Evolutionary conservation across 2,329 filamentous ascomycete genomes (phyloP).

Genomic region (Talaromyces sp.): DNA sequence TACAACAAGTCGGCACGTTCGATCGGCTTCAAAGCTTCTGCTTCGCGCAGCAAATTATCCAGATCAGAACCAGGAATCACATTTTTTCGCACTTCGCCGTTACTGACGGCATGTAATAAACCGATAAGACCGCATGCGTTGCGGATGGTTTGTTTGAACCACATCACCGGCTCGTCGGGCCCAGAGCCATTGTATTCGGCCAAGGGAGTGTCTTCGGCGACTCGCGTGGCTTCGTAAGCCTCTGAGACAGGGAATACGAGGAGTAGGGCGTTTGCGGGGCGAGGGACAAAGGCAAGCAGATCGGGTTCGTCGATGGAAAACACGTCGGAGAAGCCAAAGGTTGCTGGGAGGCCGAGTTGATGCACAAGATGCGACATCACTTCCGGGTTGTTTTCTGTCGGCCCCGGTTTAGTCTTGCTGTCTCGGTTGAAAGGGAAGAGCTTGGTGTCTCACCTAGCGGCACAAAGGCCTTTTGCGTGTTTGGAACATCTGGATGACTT

Average conservation of each 20-base stretch:
- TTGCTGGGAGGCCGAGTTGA: constrained; percentile 73
- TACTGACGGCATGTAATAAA: constrained; percentile 72
- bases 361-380: constrained; percentile 80
- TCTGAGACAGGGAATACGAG: constrained; percentile 84
- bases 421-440: neutral
- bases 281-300: constrained; percentile 78
- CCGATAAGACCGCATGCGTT: constrained; percentile 93
- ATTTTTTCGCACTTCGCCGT: constrained; percentile 62
- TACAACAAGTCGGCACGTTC: constrained; percentile 71
- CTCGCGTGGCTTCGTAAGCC: constrained; percentile 70
- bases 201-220: constrained; percentile 62
- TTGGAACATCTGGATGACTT: constrained; percentile 30
- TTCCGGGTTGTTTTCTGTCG: constrained; percentile 68
- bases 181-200: constrained; percentile 64
- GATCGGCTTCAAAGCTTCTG: constrained; percentile 61
- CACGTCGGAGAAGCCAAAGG: constrained; percentile 80
- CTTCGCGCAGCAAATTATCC: constrained; percentile 57
- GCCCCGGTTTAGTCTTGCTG: neutral
- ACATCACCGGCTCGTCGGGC: constrained; percentile 68
- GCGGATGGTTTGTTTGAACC: constrained; percentile 92
- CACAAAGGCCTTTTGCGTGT: constrained; percentile 43
- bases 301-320: constrained; percentile 83
- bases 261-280: constrained; percentile 79
- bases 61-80: constrained; percentile 48
- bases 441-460: constrained; percentile 33